Conservation (phyloP, 352 stramenopile genomes). For the Phytophthora niederhauseri region DNA sequence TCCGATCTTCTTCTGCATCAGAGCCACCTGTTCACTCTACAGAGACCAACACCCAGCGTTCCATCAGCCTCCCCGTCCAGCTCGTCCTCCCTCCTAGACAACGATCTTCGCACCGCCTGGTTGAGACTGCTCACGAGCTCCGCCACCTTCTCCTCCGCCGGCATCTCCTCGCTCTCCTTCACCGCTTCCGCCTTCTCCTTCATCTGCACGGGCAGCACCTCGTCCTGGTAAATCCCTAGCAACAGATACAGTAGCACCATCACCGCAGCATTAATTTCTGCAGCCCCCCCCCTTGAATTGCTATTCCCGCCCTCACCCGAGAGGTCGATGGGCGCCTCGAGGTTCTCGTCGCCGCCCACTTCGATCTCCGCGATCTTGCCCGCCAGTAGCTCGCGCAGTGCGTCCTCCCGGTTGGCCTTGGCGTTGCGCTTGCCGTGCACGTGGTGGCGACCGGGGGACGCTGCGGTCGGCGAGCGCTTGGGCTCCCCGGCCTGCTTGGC, state of each 20-base stretch:
- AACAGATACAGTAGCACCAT: neutral
- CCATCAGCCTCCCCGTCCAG: neutral
- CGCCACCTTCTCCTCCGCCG: slow-evolving; percentile 51
- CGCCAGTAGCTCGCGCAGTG: slow-evolving; percentile 75
- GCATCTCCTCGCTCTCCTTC: slow-evolving; percentile 42
- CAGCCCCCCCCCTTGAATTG: neutral
- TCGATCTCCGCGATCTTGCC: slow-evolving; percentile 89
- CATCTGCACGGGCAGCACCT: slow-evolving; percentile 41
- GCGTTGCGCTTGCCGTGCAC: slow-evolving; percentile 28
- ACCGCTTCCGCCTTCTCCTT: slow-evolving; percentile 47
- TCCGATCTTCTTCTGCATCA: slow-evolving; percentile 83
- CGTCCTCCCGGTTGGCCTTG: slow-evolving; percentile 50
- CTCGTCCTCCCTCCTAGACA: neutral
- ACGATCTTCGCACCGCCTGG: slow-evolving; percentile 43
- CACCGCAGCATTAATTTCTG: neutral
- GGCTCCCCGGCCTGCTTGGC: slow-evolving; percentile 12
- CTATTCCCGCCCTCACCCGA: slow-evolving; percentile 34
- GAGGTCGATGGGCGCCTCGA: slow-evolving; percentile 77
- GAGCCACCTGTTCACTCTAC: slow-evolving; percentile 59
- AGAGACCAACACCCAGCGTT: neutral
- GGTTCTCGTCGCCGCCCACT: slow-evolving; percentile 78
- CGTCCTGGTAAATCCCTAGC: slow-evolving; percentile 72
- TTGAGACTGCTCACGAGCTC: slow-evolving; percentile 46
- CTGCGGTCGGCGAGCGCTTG: slow-evolving; percentile 33
- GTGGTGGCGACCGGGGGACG: slow-evolving; percentile 36